Evolutionary conservation across 768 basidiomycete genomes (phyloP).

Genomic region (Boletus pseudopeckii): DNA sequence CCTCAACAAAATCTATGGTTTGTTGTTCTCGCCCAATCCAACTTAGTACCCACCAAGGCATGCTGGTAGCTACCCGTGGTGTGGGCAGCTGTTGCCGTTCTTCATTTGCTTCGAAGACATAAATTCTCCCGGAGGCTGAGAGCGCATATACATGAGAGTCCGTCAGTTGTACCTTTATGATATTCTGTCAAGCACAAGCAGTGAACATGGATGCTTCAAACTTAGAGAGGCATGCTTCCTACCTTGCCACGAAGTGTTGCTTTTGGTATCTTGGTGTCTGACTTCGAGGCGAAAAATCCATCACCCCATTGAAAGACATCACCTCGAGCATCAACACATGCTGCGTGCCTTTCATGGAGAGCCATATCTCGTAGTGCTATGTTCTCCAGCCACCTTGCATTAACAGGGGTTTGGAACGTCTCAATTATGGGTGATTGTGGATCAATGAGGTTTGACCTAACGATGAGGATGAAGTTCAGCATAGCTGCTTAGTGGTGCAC

Average conservation of each 20-base stretch:
- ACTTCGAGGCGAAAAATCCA: conserved; percentile 46
- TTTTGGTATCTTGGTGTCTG: conserved; percentile 38
- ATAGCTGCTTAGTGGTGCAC: background rate
- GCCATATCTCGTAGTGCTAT: conserved; percentile 72
- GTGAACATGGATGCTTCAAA: background rate
- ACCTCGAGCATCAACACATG: conserved; percentile 74
- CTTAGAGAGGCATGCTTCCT: conserved; percentile 4
- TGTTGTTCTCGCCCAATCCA: conserved; percentile 54
- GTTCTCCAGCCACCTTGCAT: conserved; percentile 57
- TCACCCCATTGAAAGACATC: conserved; percentile 85
- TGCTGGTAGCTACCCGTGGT: conserved; percentile 40
- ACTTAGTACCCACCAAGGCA: conserved; percentile 58
- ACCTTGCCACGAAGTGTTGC: conserved; percentile 67
- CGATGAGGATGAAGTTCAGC: background rate
- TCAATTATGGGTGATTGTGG: conserved; percentile 39
- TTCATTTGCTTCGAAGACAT: conserved; percentile 56
- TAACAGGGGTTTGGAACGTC: conserved; percentile 46
- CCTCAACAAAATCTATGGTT: conserved; percentile 54
- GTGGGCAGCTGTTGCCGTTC: conserved; percentile 44
- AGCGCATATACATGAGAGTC: conserved; percentile 69
- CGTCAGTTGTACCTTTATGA: conserved; percentile 59
- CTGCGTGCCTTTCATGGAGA: conserved; percentile 63
- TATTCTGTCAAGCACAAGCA: conserved; percentile 47
- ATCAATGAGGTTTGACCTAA: conserved; percentile 46
- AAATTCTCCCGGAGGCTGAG: conserved; percentile 72